Percentiles rank a stretch among this genome's conserved stretches.
These are phyloP conservation scores for Poteriospumella lacustris DNA, from an alignment of 108 stramenopile genomes.

Conservation along the genomic window DNA sequence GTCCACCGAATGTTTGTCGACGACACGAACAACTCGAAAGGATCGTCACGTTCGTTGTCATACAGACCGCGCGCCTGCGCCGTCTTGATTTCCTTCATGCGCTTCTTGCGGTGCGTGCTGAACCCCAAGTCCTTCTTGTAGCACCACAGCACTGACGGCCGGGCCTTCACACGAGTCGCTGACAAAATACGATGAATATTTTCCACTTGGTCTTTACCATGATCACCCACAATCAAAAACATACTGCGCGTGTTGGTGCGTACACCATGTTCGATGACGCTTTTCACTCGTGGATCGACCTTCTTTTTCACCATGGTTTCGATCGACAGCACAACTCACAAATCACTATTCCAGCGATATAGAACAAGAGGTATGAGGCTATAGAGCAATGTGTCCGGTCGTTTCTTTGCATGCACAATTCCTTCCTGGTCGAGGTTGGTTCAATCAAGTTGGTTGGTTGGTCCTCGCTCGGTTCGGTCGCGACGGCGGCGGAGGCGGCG, in stretches of 20 bases:
- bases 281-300: conserved; percentile 88
- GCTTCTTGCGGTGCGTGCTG: conserved; percentile 69
- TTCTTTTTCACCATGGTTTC: conserved; percentile 98
- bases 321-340: too few species aligned
- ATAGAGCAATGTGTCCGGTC: too few species aligned
- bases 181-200: conserved; percentile 87
- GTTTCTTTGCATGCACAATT: too few species aligned
- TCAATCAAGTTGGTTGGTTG: too few species aligned
- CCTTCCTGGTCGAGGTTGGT: too few species aligned
- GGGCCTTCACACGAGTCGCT: conserved; percentile 66
- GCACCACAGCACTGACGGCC: conserved; percentile 91
- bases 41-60: conserved; percentile 57
- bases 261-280: conserved; percentile 80
- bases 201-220: conserved; percentile 95
- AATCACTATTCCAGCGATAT: too few species aligned
- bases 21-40: conserved; percentile 94
- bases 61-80: conserved; percentile 72
- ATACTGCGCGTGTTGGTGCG: conserved; percentile 72
- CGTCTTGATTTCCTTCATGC: conserved; percentile 93
- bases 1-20: conserved; percentile 92
- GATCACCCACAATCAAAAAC: conserved; percentile 92
- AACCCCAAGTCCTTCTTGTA: conserved; percentile 99
- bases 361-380: too few species aligned
- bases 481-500: too few species aligned
- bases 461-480: too few species aligned